Base-by-base conservation (phyloP, 148 eudicot genomes). In the Cornus kousa region DNA sequence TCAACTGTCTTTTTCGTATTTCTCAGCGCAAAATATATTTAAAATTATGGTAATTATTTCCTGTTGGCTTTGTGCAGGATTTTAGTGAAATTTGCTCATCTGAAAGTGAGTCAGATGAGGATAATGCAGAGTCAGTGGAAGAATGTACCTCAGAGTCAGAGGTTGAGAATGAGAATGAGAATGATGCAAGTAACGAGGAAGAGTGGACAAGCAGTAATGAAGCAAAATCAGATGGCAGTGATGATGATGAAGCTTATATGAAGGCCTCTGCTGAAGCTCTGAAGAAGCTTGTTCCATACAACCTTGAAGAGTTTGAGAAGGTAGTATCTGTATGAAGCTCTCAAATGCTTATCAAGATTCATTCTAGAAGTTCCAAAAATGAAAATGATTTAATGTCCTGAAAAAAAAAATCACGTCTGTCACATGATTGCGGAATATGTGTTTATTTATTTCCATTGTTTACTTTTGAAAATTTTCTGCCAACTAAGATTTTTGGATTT, bases 221-320 rank as follows among this genome's bases (percentile, higher is more conserved):
- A 79, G 77, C 87, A 35, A 90, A 70, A 81, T 89, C 97, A 65
- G 97, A 92, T 53, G 84, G 81, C 67, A 89, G 89, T 70, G 97
- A 92, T 79, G 95, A 83, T 77, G 93, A 94, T 72, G 97, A 84
- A 74, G 78, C 76, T 81, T 93, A 89, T 76, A 81, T 81, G 31
- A 87, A 80, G 73, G 88, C 92, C 57, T 82, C 97, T 40, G 97
- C 89, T 79, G 97, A 93, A 85, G 97, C 91, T 75, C 87, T 96
- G 73, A 90, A 88, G 85, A 92, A 90, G 81, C 97, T 92, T 68
- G 86, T 90, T 37, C 98, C 98, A 23, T 88, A 80, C 82, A 83
- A 83, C 74, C 89, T 90, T 70, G 97, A 95, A 76, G 97, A 92
- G 35, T 90, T 96, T 88, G 94, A 87, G 83, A 96, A 96, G 94